Percentiles rank a stretch among this genome's conserved stretches.
Evolutionary conservation across 345 rosid genomes (phyloP).

Genomic region (Pistacia atlantica): DNA sequence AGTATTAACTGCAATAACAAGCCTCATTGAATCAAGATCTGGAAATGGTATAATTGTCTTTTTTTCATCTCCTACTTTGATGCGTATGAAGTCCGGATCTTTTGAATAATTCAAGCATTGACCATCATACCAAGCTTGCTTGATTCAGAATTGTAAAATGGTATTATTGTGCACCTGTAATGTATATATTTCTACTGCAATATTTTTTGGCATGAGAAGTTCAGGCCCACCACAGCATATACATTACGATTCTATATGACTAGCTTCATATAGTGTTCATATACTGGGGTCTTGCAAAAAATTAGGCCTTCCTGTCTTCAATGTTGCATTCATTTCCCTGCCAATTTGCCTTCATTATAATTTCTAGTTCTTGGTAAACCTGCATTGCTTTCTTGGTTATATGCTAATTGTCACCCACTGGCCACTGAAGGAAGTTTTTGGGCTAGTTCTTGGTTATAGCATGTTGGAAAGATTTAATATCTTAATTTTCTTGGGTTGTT

Average conservation of each 20-base stretch:
- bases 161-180: background rate
- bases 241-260: background rate
- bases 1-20: background rate
- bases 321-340: background rate
- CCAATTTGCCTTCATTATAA: background rate
- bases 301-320: background rate
- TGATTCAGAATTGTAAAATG: background rate
- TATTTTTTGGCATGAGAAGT: slow-evolving; percentile 1
- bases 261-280: background rate
- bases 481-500: background rate
- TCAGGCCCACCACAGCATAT: background rate
- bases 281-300: background rate
- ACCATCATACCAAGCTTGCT: background rate
- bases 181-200: background rate
- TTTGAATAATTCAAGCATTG: background rate
- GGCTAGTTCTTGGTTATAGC: background rate
- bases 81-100: background rate
- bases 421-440: background rate
- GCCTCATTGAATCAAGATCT: background rate
- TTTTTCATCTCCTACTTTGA: background rate
- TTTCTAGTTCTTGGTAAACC: background rate
- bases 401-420: background rate
- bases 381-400: background rate
- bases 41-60: background rate
- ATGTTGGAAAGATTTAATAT: background rate